These are phyloP conservation scores for Pisolithus orientalis DNA, from an alignment of 768 basidiomycete genomes.

Conservation along the genomic window DNA sequence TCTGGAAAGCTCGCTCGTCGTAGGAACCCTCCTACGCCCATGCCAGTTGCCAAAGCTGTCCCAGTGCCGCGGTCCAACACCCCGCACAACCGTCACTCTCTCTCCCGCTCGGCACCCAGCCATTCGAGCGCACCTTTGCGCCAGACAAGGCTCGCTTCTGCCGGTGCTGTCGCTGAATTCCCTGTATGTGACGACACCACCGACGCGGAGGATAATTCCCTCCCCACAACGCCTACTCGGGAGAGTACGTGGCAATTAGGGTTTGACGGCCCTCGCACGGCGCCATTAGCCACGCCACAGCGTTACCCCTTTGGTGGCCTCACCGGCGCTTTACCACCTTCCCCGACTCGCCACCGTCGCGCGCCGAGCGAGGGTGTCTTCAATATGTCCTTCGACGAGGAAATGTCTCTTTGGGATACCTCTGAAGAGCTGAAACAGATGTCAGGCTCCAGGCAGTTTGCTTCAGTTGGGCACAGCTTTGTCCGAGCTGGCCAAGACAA, in stretches of 20 bases:
- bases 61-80: slow-evolving; percentile 38
- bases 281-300: slow-evolving; percentile 36
- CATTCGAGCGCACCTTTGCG: slow-evolving; percentile 28
- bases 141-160: slow-evolving; percentile 27
- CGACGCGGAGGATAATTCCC: slow-evolving; percentile 37
- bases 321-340: slow-evolving; percentile 32
- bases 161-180: slow-evolving; percentile 36
- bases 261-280: slow-evolving; percentile 44
- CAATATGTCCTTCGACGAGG: slow-evolving; percentile 69
- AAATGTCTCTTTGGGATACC: slow-evolving; percentile 36
- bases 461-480: slow-evolving; percentile 22
- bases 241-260: slow-evolving; percentile 27
- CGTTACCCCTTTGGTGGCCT: slow-evolving; percentile 35
- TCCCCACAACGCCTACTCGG: slow-evolving; percentile 53
- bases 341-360: slow-evolving; percentile 44
- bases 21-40: slow-evolving; percentile 40
- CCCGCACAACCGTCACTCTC: slow-evolving; percentile 15
- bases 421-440: slow-evolving; percentile 33
- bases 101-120: slow-evolving; percentile 50
- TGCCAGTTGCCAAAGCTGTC: slow-evolving; percentile 37
- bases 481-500: slow-evolving; percentile 26
- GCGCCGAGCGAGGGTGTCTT: slow-evolving; percentile 73
- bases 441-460: slow-evolving; percentile 24
- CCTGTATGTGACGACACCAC: slow-evolving; percentile 72
- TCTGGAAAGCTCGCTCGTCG: slow-evolving; percentile 55